Evolutionary conservation across 495 filamentous ascomycete genomes (phyloP), one percentile per base, ranked within the genome.

Genomic region (Penicillium crystallinum): DNA sequence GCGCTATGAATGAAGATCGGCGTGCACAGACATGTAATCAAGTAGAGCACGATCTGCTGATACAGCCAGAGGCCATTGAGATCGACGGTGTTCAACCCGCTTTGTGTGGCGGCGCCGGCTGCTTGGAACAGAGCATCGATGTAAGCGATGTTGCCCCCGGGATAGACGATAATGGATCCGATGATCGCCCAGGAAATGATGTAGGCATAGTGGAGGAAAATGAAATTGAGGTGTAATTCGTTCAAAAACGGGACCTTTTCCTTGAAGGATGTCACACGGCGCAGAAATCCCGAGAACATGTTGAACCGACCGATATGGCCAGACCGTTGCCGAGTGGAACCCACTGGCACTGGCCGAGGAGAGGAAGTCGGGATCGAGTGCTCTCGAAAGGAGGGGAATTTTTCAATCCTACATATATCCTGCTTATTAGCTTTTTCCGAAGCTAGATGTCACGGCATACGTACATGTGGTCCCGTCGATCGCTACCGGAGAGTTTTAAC

Each of bases 111-210:
- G 31, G 86, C 77, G 12, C 95, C 91, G 52, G 77, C 78, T 11
- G 85, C 77, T 53, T 95, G 87, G 74, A 96, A 90, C 15, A 99
- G 79, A 12, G 91, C 88, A 77, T 99, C 91, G 53, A 91, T 89
- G 59, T 95, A 99, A 6, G 68, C 53, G 35, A 99, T 62, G 6
- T 78, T 60, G 14, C 76, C 77, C 12, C 64, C 67, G n/a, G 79
- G 75, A 53, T 79, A 96, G 14, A 97, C 59, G 9, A 96, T 73
- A 52, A 97, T 64, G 2, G 91, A 95, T 5, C 83, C 84, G 38
- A 90, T 14, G 30, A 99, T 65, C 2, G 70, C 75, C 63, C 85
- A 76, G 40, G 72, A 68, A 19, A 95, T 79, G 45, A 99, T 82
- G 67, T 90, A 97, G 45, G 84, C 71, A 67, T 97, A 96, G 62